These are phyloP conservation scores for Primulina tabacum DNA, from an alignment of 257 asterid genomes.

Conservation along the genomic window DNA sequence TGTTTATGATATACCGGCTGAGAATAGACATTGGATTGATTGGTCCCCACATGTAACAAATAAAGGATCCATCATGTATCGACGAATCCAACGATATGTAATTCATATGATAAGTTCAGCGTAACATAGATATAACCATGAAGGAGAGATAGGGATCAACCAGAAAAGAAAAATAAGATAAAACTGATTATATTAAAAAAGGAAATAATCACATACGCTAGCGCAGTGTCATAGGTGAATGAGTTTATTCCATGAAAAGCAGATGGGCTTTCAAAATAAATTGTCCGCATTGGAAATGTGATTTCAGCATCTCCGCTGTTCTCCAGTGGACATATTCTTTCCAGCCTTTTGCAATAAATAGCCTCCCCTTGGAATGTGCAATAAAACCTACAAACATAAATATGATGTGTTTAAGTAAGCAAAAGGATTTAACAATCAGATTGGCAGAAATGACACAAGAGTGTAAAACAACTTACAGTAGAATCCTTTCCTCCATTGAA, in stretches of 20 bases:
- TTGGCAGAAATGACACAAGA: conserved; percentile 5
- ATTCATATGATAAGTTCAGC: not conserved
- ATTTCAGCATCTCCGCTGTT: conserved; percentile 41
- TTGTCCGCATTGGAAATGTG: conserved; percentile 64
- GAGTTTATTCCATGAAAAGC: conserved; percentile 92
- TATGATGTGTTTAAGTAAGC: conserved; percentile 6
- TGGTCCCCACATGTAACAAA: too few relatives aligned
- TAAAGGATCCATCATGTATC: too few relatives aligned
- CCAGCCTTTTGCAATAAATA: conserved; percentile 59
- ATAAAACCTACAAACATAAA: conserved; percentile 56
- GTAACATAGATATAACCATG: not conserved
- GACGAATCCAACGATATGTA: not conserved
- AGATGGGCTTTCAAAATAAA: conserved; percentile 84
- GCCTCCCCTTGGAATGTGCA: conserved; percentile 92
- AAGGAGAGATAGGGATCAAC: not conserved
- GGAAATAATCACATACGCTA: conserved; percentile 39
- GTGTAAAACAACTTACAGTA: conserved; percentile 54
- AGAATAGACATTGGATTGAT: too few relatives aligned
- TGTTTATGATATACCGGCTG: too few relatives aligned
- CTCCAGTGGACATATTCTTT: conserved; percentile 31
- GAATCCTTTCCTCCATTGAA: conserved; percentile 98
- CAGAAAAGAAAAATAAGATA: too few relatives aligned
- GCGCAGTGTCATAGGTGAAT: conserved; percentile 76
- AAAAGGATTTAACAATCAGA: conserved; percentile 11
- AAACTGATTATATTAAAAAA: not conserved